Evolutionary conservation across 495 filamentous ascomycete species (phyloP), one percentile per base, ranked within the genome.

Genomic region (Entonaema liquescens): DNA sequence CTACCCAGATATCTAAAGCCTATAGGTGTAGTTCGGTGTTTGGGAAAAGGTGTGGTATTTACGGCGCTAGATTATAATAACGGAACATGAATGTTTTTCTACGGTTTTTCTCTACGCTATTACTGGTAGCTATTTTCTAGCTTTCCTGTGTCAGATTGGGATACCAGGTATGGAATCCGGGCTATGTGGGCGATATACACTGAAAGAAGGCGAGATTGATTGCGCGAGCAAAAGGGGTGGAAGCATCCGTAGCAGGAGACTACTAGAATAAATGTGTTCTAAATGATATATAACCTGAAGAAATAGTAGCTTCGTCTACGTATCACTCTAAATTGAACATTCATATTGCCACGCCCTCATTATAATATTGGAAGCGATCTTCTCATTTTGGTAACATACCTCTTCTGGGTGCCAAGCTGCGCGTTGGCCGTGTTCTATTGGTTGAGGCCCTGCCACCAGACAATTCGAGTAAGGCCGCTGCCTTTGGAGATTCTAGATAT

Each of bases 51-150:
- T 12, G 17, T 42, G 5, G 9, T 1, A 42, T 6, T 42, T 42
- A n/a, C 23, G 12, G 49, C 7, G n/a, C n/a, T n/a, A n/a, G n/a
- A 53, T 5, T 53, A 38, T 67, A 67, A 26, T 38, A 42, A 21
- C 17, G 54, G 31, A 19, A 38, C 12, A 25, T 57, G 9, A 36
- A 33, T 36, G 2, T 12, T 21, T 3, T 49, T 19, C 11, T 9
- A 8, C 11, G 3, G 1, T 9, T 49, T 23, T 23, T 49, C 19
- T 9, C 42, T n/a, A n/a, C n/a, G n/a, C n/a, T n/a, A n/a, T n/a
- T n/a, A n/a, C n/a, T n/a, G 19, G 15, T 44, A 44, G 15, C 36
- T 38, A n/a, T 15, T 33, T 33, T 33, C 5, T 19, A 9, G 17
- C 17, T 47, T 47, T 8, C 11, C 42, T 21, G 4, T 23, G 42